phyloP scores from a whole-genome alignment of 2,329 filamentous ascomycete genomes.

The Elsinoe arachidis region DNA sequence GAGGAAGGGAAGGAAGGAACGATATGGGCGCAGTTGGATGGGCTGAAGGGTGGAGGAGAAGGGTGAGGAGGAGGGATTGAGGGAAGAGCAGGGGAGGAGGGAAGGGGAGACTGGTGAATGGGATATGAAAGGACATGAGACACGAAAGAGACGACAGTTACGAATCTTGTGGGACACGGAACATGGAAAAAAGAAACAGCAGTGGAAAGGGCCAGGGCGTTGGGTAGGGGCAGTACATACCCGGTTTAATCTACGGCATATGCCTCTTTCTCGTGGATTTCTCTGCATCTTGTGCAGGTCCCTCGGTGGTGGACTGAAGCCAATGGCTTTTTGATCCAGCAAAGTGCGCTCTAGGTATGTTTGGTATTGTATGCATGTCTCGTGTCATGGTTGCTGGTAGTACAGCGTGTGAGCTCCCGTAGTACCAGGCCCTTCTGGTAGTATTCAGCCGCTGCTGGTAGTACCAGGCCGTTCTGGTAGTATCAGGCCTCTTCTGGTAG shows the following conservation, averaged over 20 bases:
- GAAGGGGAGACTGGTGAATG: too few species aligned
- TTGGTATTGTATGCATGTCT: too few species aligned
- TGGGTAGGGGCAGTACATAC: background rate
- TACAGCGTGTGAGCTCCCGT: too few species aligned
- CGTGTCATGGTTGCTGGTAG: too few species aligned
- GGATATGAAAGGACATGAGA: background rate
- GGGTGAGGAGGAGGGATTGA: background rate
- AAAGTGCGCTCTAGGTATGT: too few species aligned
- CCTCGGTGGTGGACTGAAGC: too few species aligned
- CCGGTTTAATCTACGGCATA: background rate
- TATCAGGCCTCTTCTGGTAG: too few species aligned
- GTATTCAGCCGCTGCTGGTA: too few species aligned
- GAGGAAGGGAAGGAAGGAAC: background rate
- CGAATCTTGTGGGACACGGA: background rate
- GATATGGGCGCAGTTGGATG: too few species aligned
- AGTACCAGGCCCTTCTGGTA: too few species aligned
- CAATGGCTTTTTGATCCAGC: too few species aligned
- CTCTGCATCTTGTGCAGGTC: background rate
- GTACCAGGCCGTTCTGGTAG: too few species aligned
- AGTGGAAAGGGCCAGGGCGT: background rate
- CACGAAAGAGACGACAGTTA: background rate
- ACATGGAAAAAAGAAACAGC: background rate
- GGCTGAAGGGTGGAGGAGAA: background rate
- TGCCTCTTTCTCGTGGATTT: background rate
- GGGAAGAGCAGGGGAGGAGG: background rate